Evolutionary conservation across 805 yeast species (phyloP), one percentile per base, ranked within the genome.

Genomic region (Grigorovia humatica): DNA sequence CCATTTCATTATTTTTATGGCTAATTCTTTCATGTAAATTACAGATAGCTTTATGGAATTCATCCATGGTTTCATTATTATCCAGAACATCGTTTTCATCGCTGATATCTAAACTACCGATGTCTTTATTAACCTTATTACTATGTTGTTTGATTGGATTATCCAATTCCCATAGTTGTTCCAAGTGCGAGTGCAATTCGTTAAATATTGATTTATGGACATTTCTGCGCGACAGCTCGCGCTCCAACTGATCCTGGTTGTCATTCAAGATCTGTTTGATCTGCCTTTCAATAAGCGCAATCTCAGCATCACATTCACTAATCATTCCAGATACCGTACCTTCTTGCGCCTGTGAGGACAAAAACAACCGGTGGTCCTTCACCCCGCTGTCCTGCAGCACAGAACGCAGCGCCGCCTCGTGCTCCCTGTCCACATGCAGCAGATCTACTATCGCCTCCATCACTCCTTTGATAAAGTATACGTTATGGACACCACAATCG

Each of bases 251-350:
- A 2, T 57, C 58, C 48, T 70, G 70, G 9, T 70, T 66, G 4
- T 66, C 67, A 2, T 65, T 54, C 20, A 73, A 66, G 7, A 74
- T 60, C 2, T 70, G 63, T 45, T 71, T 70, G 44, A 83, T 63
- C 54, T 75, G 64, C 4, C 67, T 59, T 54, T 81, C 83, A 18
- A 78, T 60, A 1, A 66, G 61, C 19, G 81, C 66, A 55, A 78
- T 79, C n/a, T 71, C 55, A 29, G 79, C 77, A 57, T 83, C 88
- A 38, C 83, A 65, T 59, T 85, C 91, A 0, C 90, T 90, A 44
- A 85, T 81, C 60, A 82, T 89, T 56, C 83, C 88, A 1, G 81
- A 78, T 20, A 65, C 55, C 38, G 63, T 63, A 35, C 70, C 70
- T 2, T 66, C 57, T 9, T 60, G 58, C 1, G 75, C 72, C 17